Percentiles rank a stretch among this genome's conserved stretches.
Evolutionary conservation across 371 early-diverging fungal genomes (phyloP).

Genomic region (Apophysomyces sp.): DNA sequence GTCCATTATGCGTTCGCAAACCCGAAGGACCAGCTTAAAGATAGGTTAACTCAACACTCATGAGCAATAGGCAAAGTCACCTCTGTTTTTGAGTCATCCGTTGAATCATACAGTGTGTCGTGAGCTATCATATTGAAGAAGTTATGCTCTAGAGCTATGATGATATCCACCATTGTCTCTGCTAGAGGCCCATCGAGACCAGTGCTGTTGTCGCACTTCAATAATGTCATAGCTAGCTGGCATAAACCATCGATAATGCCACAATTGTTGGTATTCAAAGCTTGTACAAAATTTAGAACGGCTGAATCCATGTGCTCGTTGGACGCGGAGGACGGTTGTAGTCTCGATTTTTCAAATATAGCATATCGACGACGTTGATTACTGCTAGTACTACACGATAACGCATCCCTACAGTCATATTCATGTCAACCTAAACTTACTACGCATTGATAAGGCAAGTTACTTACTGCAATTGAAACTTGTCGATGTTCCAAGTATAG

Average conservation of each 20-base stretch:
- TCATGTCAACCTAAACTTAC: not conserved
- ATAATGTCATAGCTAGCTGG: conserved; percentile 11
- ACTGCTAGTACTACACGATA: not conserved
- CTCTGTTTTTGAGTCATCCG: not conserved
- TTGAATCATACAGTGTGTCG: not conserved
- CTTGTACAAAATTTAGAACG: conserved; percentile 25
- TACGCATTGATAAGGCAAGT: not conserved
- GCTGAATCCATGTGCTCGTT: not conserved
- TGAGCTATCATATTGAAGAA: not conserved
- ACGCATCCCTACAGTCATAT: not conserved
- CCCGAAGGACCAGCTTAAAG: conserved; percentile 14
- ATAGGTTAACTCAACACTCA: not conserved
- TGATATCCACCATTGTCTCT: conserved; percentile 7
- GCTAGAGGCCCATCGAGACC: not conserved
- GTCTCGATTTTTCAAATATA: conserved; percentile 1
- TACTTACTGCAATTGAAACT: conserved; percentile 9
- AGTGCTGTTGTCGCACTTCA: conserved; percentile 10
- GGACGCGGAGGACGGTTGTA: not conserved
- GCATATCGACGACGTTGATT: not conserved
- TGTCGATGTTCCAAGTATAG: conserved; percentile 36
- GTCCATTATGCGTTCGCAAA: conserved; percentile 34
- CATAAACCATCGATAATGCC: conserved; percentile 42
- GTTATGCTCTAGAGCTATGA: conserved; percentile 5
- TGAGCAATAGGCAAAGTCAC: not conserved
- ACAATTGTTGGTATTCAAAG: conserved; percentile 39